Evolutionary conservation across 345 rosid genomes (phyloP).

Genomic region (Salix purpurea): DNA sequence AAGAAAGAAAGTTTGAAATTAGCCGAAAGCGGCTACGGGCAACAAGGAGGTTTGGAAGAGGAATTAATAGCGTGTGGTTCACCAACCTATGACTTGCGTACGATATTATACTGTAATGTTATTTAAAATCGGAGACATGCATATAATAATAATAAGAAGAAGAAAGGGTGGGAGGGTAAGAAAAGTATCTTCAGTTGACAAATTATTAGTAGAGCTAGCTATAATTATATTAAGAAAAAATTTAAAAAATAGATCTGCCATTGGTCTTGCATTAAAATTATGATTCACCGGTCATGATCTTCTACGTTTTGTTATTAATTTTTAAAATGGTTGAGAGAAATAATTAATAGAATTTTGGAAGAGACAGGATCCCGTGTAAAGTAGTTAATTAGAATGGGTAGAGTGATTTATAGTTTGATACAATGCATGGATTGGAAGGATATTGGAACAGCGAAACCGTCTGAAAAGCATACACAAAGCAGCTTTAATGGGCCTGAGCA

Average conservation of each 20-base stretch:
- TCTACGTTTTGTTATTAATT: too few species aligned
- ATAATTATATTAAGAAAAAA: too few species aligned
- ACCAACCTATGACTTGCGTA: constrained; percentile 21
- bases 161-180: not conserved
- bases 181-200: too few species aligned
- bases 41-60: not conserved
- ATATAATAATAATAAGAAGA: too few species aligned
- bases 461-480: not conserved
- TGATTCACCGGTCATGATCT: not conserved
- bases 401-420: not conserved
- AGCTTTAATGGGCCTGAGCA: not conserved
- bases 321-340: too few species aligned
- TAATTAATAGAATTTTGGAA: too few species aligned
- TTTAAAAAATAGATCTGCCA: too few species aligned
- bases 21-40: not conserved
- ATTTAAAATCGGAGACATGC: not conserved
- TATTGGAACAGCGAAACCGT: not conserved
- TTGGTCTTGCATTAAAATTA: not conserved
- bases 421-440: not conserved
- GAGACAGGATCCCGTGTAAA: too few species aligned
- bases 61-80: constrained; percentile 12
- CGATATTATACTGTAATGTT: not conserved
- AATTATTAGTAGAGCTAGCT: too few species aligned
- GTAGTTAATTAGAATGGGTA: not conserved
- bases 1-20: constrained; percentile 9